These are phyloP conservation scores for Paratrimastix pyriformis DNA, from an alignment of 78 protist species.

Conservation along the genomic window DNA sequence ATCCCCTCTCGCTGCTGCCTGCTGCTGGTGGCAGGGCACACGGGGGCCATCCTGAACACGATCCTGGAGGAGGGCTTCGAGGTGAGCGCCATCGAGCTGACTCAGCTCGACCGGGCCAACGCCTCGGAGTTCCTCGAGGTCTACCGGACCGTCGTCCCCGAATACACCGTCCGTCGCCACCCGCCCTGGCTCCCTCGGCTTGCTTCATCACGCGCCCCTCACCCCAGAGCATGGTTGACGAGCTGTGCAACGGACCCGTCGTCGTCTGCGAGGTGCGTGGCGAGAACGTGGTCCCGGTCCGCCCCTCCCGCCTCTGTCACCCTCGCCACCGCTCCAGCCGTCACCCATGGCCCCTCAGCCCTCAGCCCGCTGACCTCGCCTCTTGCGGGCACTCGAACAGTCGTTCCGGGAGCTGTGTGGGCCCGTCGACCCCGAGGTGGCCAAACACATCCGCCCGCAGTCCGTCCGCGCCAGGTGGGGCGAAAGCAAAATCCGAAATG, in stretches of 20 bases:
- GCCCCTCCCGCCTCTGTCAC: too few relatives aligned
- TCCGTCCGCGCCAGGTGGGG: slow-evolving; percentile 54
- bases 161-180: too few relatives aligned
- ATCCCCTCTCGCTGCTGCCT: too few relatives aligned
- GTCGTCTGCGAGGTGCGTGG: slow-evolving; percentile 48
- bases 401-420: slow-evolving; percentile 48
- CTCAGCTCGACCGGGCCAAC: not conserved
- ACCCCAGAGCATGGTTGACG: slow-evolving; percentile 12
- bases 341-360: too few relatives aligned
- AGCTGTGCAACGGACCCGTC: slow-evolving; percentile 10
- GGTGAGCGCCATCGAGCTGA: slow-evolving; percentile 3
- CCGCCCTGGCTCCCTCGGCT: too few relatives aligned
- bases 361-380: not conserved
- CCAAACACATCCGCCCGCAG: slow-evolving; percentile 30
- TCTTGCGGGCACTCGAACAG: not conserved
- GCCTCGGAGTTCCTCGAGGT: slow-evolving; percentile 72
- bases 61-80: slow-evolving; percentile 26
- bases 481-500: slow-evolving; percentile 32
- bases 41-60: slow-evolving; percentile 12
- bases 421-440: slow-evolving; percentile 60
- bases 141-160: slow-evolving; percentile 47
- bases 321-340: too few relatives aligned
- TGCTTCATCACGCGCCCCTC: not conserved
- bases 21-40: not conserved
- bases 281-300: too few relatives aligned